A percentile compares a stretch with the other conserved stretches of the same genome.
Evolutionary conservation across 208 protist species (phyloP).

Genomic region (Histomonas meleagridis): DNA sequence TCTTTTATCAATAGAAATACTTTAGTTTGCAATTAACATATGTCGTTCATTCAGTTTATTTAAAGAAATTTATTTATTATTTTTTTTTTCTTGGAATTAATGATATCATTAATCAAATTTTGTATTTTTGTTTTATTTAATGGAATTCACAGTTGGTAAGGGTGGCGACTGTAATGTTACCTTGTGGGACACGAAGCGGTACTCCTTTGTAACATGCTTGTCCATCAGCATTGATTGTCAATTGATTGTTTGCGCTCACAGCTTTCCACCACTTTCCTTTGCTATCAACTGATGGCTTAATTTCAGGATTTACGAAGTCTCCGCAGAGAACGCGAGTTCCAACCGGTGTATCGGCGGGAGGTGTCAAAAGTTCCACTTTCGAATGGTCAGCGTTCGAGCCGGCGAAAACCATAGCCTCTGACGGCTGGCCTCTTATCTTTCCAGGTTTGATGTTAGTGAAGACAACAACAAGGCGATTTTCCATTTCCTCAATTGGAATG

Average conservation of each 20-base stretch:
- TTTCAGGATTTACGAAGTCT: neutral
- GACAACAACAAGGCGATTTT: constrained; percentile 35
- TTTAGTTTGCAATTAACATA: too few species aligned
- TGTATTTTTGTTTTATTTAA: too few species aligned
- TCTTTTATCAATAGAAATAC: too few species aligned
- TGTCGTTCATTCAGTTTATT: too few species aligned
- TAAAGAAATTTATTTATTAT: too few species aligned
- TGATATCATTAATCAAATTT: too few species aligned
- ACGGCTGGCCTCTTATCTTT: neutral
- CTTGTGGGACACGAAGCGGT: neutral
- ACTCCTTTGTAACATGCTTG: neutral
- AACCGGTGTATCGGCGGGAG: constrained; percentile 28
- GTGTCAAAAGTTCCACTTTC: constrained; percentile 29
- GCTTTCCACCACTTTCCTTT: constrained; percentile 15
- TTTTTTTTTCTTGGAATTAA: too few species aligned
- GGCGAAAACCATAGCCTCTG: constrained; percentile 37
- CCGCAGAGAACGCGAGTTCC: neutral
- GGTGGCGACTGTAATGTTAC: neutral
- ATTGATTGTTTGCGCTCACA: neutral
- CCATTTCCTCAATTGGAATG: constrained; percentile 39
- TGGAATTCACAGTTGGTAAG: constrained; percentile 25
- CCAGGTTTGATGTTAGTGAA: constrained; percentile 38
- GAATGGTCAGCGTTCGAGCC: constrained; percentile 36
- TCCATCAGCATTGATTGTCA: neutral
- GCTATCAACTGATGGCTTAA: neutral